phyloP scores from a whole-genome alignment of 2,329 filamentous ascomycete species.

The Helotiales sp. region DNA sequence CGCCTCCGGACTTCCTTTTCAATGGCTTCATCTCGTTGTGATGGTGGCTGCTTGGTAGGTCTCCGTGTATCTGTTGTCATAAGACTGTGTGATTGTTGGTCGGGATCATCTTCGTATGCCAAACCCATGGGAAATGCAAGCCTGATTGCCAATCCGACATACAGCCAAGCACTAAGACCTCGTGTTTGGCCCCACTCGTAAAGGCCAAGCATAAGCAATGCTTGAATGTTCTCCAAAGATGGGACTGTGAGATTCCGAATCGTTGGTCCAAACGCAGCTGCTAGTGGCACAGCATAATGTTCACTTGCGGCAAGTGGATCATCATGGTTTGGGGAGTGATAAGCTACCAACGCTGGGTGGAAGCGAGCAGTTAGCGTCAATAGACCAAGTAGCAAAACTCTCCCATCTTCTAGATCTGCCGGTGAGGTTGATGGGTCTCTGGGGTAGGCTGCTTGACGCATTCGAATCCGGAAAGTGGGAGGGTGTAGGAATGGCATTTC shows the following conservation, averaged over 20 bases:
- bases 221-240: slow-evolving; percentile 68
- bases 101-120: slow-evolving; percentile 56
- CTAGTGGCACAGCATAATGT: slow-evolving; percentile 66
- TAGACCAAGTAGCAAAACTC: slow-evolving; percentile 67
- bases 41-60: slow-evolving; percentile 17
- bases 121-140: slow-evolving; percentile 67
- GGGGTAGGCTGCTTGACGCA: slow-evolving; percentile 50
- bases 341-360: slow-evolving; percentile 63
- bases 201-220: slow-evolving; percentile 71
- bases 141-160: slow-evolving; percentile 62
- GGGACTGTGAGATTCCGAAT: slow-evolving; percentile 55
- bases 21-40: slow-evolving; percentile 51
- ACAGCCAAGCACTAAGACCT: slow-evolving; percentile 68
- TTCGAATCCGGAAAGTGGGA: slow-evolving; percentile 62
- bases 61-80: slow-evolving; percentile 34
- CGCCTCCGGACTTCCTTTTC: slow-evolving; percentile 68
- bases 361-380: slow-evolving; percentile 73
- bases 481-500: slow-evolving; percentile 75
- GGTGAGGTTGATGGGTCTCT: slow-evolving; percentile 34
- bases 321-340: slow-evolving; percentile 42
- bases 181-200: slow-evolving; percentile 73
- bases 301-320: slow-evolving; percentile 64
- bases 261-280: slow-evolving; percentile 54
- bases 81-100: slow-evolving; percentile 35
- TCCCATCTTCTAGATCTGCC: slow-evolving; percentile 49